Conservation (phyloP, 192 early-diverging fungal genomes). For the Powellomyces hirtus region DNA sequence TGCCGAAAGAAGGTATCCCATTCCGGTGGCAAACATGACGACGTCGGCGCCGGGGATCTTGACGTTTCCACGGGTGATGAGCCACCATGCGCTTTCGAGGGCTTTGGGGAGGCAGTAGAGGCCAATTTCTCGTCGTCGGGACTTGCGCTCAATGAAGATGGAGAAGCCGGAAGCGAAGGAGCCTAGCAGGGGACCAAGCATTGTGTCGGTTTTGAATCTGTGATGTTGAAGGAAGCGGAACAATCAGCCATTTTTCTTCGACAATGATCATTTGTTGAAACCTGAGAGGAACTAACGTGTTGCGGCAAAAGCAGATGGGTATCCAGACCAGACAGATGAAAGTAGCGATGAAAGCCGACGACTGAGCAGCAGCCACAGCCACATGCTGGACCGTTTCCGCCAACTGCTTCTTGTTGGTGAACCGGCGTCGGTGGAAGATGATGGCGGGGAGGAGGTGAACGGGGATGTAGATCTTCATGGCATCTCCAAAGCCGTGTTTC, state of each 20-base stretch:
- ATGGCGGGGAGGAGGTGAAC: slow-evolving; percentile 60
- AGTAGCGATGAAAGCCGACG: slow-evolving; percentile 53
- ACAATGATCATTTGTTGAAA: too few species aligned
- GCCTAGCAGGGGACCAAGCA: slow-evolving; percentile 48
- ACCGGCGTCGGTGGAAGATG: slow-evolving; percentile 44
- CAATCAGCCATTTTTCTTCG: too few species aligned
- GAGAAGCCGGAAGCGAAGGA: slow-evolving; percentile 62
- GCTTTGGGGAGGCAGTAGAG: slow-evolving; percentile 83
- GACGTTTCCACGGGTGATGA: slow-evolving; percentile 9
- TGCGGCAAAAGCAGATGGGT: slow-evolving; percentile 46
- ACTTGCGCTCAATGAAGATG: slow-evolving; percentile 59
- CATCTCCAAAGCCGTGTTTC: slow-evolving; percentile 38
- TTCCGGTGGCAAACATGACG: slow-evolving; percentile 48
- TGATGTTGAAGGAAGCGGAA: too few species aligned
- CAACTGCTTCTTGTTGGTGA: slow-evolving; percentile 28
- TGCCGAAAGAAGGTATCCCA: slow-evolving; percentile 50
- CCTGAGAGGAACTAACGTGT: too few species aligned
- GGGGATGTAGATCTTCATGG: slow-evolving; percentile 57
- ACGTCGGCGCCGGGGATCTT: slow-evolving; percentile 40
- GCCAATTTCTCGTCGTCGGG: slow-evolving; percentile 66
- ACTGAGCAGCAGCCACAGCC: slow-evolving; percentile 43
- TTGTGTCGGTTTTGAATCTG: slow-evolving; percentile 38
- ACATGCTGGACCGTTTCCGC: slow-evolving; percentile 37
- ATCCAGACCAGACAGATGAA: slow-evolving; percentile 58
- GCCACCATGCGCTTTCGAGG: slow-evolving; percentile 65